Evolutionary conservation across 371 early-diverging fungal genomes (phyloP).

Genomic region (Rhizopus arrhizus): DNA sequence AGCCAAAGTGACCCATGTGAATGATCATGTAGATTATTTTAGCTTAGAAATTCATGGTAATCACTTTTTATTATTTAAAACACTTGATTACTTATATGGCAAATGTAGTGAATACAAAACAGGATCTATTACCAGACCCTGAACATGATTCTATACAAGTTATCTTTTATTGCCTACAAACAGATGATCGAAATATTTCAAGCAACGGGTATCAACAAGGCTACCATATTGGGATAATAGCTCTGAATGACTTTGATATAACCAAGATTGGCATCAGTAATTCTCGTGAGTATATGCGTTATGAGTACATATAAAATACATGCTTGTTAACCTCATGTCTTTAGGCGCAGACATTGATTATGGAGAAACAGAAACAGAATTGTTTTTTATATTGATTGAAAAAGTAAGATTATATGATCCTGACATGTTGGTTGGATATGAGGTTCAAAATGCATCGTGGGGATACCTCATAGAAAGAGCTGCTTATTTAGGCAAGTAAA

Average conservation of each 20-base stretch:
- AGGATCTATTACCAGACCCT: constrained; percentile 62
- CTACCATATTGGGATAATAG: constrained; percentile 39
- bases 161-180: constrained; percentile 64
- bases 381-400: constrained; percentile 56
- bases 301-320: not conserved
- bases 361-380: constrained; percentile 50
- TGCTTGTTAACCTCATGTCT: not conserved
- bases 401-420: constrained; percentile 72
- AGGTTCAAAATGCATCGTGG: constrained; percentile 84
- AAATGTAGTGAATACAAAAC: constrained; percentile 45
- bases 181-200: constrained; percentile 34
- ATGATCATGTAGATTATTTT: constrained; percentile 43
- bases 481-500: constrained; percentile 29
- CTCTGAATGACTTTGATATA: constrained; percentile 31
- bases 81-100: not conserved
- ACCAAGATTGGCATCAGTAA: constrained; percentile 39
- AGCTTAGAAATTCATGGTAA: constrained; percentile 51
- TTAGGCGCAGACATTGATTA: constrained; percentile 38
- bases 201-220: constrained; percentile 53
- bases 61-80: not conserved
- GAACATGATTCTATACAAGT: constrained; percentile 50
- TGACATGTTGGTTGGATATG: constrained; percentile 86
- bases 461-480: constrained; percentile 82
- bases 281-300: constrained; percentile 9
- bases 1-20: constrained; percentile 17